Base-by-base conservation (phyloP, 768 basidiomycete species). In the Boletus tomentosulus region DNA sequence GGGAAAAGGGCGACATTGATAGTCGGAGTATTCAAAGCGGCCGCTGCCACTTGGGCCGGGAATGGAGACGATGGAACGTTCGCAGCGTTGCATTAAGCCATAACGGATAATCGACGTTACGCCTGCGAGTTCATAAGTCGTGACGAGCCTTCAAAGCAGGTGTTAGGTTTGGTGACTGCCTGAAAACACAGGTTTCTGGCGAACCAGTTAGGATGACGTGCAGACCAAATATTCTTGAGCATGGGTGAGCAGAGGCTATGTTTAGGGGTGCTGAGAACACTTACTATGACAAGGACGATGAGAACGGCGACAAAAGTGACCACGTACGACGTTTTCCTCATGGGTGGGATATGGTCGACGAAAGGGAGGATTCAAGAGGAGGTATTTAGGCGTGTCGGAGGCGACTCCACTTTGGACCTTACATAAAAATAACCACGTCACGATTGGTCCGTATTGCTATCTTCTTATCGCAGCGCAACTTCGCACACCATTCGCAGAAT, bases 291-390 rank as follows among this genome's bases (percentile, higher is more conserved):
- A 8, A 85, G 68, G 6, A 77, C 75, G 13, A 78, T 51, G 3
- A 76, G 62, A 1, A 86, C 80, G 28, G 80, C 79, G 54, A 82
- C 58, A 59, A 87, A 85, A 0, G 86, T 80, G 48, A 86, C 57
- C 27, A 78, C 79, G 57, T 89, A 89, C 1, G 85, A 88, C 1
- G 77, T 80, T 62, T 86, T 87, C 57, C 86, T 76, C 86, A 88
- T 86, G 28, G 50, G 10, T n/a, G 35, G 35, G 39, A 42, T 37
- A 13, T 33, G 25, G 42, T n/a, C 3, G 16, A 30, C 10, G n/a
- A 11, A 19, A 12, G 27, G n/a, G n/a, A n/a, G n/a, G 25, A 28
- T 7, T 2, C n/a, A n/a, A n/a, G 42, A 12, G 19, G 4, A 34
- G 12, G 33, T 31, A 31, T 74, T 16, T 16, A 7, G 16, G 37